Evolutionary conservation across 2,329 filamentous ascomycete species (phyloP).

Genomic region (Phialemonium atrogriseum): DNA sequence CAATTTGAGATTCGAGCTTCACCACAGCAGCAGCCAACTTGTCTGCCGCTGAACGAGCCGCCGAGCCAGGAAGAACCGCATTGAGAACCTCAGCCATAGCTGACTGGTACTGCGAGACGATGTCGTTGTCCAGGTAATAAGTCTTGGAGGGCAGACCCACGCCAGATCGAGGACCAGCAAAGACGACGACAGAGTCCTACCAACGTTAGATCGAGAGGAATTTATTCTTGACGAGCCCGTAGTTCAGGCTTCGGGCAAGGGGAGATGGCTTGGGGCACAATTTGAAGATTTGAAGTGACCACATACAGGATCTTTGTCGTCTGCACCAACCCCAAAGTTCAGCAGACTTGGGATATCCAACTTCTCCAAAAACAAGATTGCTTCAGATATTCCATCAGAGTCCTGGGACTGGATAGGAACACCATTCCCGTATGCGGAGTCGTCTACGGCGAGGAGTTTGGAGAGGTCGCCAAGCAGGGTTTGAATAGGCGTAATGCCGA

Average conservation of each 20-base stretch:
- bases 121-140: constrained; percentile 47
- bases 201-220: not conserved
- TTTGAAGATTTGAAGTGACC: constrained; percentile 7
- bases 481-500: constrained; percentile 47
- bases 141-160: constrained; percentile 56
- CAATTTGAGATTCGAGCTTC: constrained; percentile 12
- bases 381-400: constrained; percentile 27
- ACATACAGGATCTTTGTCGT: constrained; percentile 31
- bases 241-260: no score
- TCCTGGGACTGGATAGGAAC: constrained; percentile 14
- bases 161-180: constrained; percentile 33
- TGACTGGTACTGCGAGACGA: constrained; percentile 42
- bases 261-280: not conserved
- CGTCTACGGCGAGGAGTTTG: constrained; percentile 28
- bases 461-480: constrained; percentile 46
- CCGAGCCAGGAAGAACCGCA: constrained; percentile 18
- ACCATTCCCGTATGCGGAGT: constrained; percentile 11
- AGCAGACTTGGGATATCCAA: constrained; percentile 33
- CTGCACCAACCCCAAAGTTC: constrained; percentile 26
- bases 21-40: constrained; percentile 19
- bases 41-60: constrained; percentile 13
- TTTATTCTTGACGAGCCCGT: no score
- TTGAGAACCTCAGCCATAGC: constrained; percentile 30
- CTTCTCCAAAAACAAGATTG: constrained; percentile 36
- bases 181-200: constrained; percentile 24